Percentiles rank a stretch among this genome's conserved stretches.
These are phyloP conservation scores for Ambrosia hybrid DNA, from an alignment of 140 eudicot genomes.

Conservation along the genomic window DNA sequence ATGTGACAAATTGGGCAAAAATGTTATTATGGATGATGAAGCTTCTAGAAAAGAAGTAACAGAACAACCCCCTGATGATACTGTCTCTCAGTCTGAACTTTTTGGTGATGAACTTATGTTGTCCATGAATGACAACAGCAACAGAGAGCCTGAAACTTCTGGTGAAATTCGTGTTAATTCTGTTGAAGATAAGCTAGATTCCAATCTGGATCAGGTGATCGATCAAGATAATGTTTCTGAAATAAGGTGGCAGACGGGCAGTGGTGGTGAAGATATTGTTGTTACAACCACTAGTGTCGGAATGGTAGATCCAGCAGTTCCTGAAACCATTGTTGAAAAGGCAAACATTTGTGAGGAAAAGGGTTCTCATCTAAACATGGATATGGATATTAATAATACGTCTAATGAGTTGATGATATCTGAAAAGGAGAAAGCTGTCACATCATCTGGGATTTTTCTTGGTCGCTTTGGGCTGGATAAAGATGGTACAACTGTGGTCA, in stretches of 20 bases:
- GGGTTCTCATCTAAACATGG: constrained; percentile 28
- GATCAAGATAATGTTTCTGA: constrained; percentile 26
- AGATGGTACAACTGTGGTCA: constrained; percentile 27
- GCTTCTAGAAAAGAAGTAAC: constrained; percentile 20
- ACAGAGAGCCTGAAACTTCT: constrained; percentile 20
- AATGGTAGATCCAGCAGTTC: constrained; percentile 4
- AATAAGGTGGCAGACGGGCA: neutral
- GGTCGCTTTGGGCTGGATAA: constrained; percentile 37
- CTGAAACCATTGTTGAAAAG: constrained; percentile 24
- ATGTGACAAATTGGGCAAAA: constrained; percentile 26
- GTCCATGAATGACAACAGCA: constrained; percentile 28
- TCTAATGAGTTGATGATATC: constrained; percentile 32
- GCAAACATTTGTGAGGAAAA: constrained; percentile 27
- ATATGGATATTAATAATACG: constrained; percentile 17
- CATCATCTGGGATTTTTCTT: constrained; percentile 35
- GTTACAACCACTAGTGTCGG: constrained; percentile 11
- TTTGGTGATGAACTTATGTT: constrained; percentile 28
- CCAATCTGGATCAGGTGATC: constrained; percentile 30
- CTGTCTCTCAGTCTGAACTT: constrained; percentile 36
- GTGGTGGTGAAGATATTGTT: constrained; percentile 15
- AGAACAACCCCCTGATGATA: constrained; percentile 36
- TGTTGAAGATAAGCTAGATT: constrained; percentile 19
- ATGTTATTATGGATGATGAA: constrained; percentile 23
- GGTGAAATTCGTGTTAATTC: constrained; percentile 20
- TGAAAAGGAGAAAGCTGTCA: constrained; percentile 36